phyloP scores from a whole-genome alignment of 768 basidiomycete species.

The Xerocomellus intermedius region DNA sequence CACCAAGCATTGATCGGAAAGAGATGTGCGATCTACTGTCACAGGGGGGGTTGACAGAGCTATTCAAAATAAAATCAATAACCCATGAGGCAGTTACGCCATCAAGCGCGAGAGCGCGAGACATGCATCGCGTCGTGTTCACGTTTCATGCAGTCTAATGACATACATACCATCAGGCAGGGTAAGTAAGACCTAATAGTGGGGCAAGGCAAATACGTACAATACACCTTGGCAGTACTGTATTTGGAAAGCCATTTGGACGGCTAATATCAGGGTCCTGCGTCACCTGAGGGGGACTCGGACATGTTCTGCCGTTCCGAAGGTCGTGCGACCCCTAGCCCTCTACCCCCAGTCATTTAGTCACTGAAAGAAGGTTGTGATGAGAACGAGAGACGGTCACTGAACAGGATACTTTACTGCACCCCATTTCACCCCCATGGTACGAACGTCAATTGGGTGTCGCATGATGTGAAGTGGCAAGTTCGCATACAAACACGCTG shows the following conservation, averaged over 20 bases:
- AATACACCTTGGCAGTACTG: conserved; percentile 5
- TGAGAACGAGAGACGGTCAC: neutral
- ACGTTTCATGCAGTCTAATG: conserved; percentile 16
- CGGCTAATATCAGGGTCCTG: conserved; percentile 8
- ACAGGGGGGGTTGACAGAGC: conserved; percentile 5
- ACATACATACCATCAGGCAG: conserved; percentile 14
- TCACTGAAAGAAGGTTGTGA: conserved; percentile 6
- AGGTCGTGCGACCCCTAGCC: neutral
- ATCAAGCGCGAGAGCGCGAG: conserved; percentile 14
- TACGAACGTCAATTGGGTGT: neutral
- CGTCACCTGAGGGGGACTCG: conserved; percentile 3
- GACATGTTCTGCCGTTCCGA: neutral
- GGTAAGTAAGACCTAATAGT: conserved; percentile 18
- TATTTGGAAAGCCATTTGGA: conserved; percentile 20
- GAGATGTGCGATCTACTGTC: conserved; percentile 23
- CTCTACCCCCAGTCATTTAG: neutral
- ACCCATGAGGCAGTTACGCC: conserved; percentile 20
- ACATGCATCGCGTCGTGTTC: conserved; percentile 8
- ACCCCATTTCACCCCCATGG: conserved; percentile 1
- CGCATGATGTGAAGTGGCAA: conserved; percentile 10
- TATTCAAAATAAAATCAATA: conserved; percentile 10
- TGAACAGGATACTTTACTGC: neutral
- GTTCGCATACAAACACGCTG: neutral
- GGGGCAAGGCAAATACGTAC: conserved; percentile 29
- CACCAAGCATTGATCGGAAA: conserved; percentile 28